Evolutionary conservation across 2,329 filamentous ascomycete genomes (phyloP).

Genomic region (Cladosporium colombiae): DNA sequence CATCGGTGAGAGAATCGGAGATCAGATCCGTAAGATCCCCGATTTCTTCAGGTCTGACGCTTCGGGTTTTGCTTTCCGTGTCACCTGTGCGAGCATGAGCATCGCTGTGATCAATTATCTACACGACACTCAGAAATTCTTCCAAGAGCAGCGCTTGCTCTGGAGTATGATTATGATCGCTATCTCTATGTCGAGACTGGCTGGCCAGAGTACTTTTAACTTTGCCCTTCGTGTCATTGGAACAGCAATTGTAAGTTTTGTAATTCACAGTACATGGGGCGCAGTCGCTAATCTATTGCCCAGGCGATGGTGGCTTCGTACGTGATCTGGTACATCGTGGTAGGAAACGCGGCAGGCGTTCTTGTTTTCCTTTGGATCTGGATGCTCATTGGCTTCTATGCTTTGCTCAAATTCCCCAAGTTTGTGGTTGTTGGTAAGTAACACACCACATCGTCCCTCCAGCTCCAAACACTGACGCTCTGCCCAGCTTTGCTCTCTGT

Average conservation of each 20-base stretch:
- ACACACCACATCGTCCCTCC: neutral
- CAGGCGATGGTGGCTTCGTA: slow-evolving; percentile 64
- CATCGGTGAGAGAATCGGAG: slow-evolving; percentile 61
- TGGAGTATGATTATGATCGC: slow-evolving; percentile 77
- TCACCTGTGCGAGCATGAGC: slow-evolving; percentile 70
- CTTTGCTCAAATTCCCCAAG: slow-evolving; percentile 67
- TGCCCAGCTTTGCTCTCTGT: slow-evolving; percentile 56
- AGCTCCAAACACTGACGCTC: neutral
- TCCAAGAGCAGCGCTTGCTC: slow-evolving; percentile 67
- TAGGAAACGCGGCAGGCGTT: slow-evolving; percentile 61
- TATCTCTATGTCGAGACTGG: slow-evolving; percentile 68
- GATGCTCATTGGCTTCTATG: slow-evolving; percentile 66
- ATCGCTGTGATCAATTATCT: slow-evolving; percentile 69
- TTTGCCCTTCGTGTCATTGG: slow-evolving; percentile 64
- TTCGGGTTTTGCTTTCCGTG: slow-evolving; percentile 70
- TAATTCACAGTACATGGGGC: neutral
- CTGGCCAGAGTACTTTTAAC: slow-evolving; percentile 71
- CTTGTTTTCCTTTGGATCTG: slow-evolving; percentile 69
- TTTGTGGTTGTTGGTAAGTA: slow-evolving; percentile 57
- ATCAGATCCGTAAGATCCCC: slow-evolving; percentile 59
- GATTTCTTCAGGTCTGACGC: slow-evolving; percentile 63
- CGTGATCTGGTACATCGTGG: slow-evolving; percentile 76
- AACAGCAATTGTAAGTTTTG: slow-evolving; percentile 50
- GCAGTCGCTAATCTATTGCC: slow-evolving; percentile 44
- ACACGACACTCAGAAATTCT: slow-evolving; percentile 64